Evolutionary conservation across 805 yeast species (phyloP).

Genomic region (Wickerhamiella allomyrinae): DNA sequence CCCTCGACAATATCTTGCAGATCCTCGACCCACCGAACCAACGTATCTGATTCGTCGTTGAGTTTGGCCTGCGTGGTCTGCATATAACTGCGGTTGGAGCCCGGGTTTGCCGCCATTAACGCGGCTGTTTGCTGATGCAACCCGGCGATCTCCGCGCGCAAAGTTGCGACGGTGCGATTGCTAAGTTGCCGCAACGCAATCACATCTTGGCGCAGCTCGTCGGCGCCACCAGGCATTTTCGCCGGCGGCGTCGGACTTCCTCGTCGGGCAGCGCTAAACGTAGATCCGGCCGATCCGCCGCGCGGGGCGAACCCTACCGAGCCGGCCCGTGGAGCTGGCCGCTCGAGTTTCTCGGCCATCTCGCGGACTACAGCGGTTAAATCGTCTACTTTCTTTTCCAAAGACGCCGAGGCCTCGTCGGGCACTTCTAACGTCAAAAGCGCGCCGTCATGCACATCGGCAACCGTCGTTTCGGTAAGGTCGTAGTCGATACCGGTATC

Average conservation of each 20-base stretch:
- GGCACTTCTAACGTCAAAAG: slow-evolving; percentile 43
- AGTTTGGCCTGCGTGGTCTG: slow-evolving; percentile 58
- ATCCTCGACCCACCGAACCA: slow-evolving; percentile 75
- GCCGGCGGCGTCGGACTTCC: neutral
- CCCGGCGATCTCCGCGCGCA: slow-evolving; percentile 31
- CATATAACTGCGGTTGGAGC: slow-evolving; percentile 41
- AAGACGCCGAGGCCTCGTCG: slow-evolving; percentile 24
- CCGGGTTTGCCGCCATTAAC: slow-evolving; percentile 30
- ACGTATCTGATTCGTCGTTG: slow-evolving; percentile 58
- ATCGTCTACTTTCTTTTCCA: slow-evolving; percentile 22
- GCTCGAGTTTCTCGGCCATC: neutral
- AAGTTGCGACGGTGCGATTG: slow-evolving; percentile 28
- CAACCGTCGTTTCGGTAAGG: slow-evolving; percentile 52
- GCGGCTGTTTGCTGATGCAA: slow-evolving; percentile 34
- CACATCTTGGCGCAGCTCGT: slow-evolving; percentile 39
- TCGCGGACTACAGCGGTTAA: slow-evolving; percentile 15
- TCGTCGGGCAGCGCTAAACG: neutral
- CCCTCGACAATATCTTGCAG: slow-evolving; percentile 85
- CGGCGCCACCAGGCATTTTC: neutral
- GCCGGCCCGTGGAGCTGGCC: neutral
- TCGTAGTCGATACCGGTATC: slow-evolving; percentile 54
- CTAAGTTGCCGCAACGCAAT: slow-evolving; percentile 46
- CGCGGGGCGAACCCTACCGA: neutral
- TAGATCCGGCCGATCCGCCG: neutral
- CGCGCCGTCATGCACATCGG: slow-evolving; percentile 44